Percentiles rank a stretch among this genome's conserved stretches.
These are phyloP conservation scores for Trichosporon coremiiforme DNA, from an alignment of 1,284 basidiomycete species.

Conservation along the genomic window DNA sequence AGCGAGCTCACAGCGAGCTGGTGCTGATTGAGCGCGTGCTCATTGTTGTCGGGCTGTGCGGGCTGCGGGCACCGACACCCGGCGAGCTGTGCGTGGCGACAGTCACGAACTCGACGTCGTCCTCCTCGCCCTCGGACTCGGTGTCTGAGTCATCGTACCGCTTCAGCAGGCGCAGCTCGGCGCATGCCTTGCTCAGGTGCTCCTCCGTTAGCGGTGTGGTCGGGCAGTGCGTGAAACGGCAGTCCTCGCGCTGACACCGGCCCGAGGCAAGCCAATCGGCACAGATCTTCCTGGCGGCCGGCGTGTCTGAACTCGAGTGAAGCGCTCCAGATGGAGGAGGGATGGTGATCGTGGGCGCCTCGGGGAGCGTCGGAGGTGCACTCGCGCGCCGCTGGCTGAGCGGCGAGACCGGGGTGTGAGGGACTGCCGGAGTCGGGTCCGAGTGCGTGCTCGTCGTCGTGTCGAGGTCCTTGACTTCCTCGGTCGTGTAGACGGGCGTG, in stretches of 20 bases:
- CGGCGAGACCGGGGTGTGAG: not conserved
- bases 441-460: not conserved
- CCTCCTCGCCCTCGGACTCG: constrained; percentile 24
- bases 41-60: not conserved
- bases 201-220: constrained; percentile 36
- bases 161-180: constrained; percentile 22
- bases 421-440: not conserved
- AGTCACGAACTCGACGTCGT: constrained; percentile 8
- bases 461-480: not conserved
- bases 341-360: not conserved
- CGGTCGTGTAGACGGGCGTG: not conserved
- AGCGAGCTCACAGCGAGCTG: too few relatives aligned
- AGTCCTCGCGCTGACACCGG: constrained; percentile 26
- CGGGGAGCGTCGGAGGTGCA: constrained; percentile 6
- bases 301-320: constrained; percentile 4
- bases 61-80: not conserved
- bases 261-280: constrained; percentile 26
- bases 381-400: not conserved
- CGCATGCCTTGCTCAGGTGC: constrained; percentile 30
- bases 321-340: not conserved
- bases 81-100: not conserved
- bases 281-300: constrained; percentile 16
- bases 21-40: constrained; percentile 5
- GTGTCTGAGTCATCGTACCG: constrained; percentile 3
- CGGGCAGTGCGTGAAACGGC: constrained; percentile 26